Conservation (phyloP, 2,329 filamentous ascomycete species). For the Lizonia empirigonia region DNA sequence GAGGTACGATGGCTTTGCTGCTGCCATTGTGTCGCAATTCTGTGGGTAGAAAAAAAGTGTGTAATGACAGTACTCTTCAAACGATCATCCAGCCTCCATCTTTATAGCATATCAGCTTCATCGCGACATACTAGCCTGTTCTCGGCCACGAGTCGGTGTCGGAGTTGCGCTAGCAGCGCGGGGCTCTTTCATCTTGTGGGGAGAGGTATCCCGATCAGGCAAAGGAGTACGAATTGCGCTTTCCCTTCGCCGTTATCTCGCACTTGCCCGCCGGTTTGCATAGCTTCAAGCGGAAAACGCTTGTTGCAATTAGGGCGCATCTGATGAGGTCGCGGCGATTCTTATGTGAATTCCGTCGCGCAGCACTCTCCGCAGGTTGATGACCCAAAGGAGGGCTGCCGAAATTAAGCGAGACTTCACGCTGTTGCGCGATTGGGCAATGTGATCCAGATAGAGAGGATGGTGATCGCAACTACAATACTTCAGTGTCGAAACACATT, state of each 20-base stretch:
- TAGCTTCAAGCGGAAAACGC: conserved; percentile 32
- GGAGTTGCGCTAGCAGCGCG: conserved; percentile 24
- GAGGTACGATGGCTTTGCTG: conserved; percentile 39
- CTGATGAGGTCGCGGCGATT: conserved; percentile 24
- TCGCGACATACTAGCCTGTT: conserved; percentile 26
- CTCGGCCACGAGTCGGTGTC: conserved; percentile 27
- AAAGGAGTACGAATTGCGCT: conserved; percentile 36
- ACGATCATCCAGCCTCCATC: conserved; percentile 23
- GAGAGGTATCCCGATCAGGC: conserved; percentile 36
- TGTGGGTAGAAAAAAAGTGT: conserved; percentile 21
- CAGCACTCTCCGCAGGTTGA: neutral
- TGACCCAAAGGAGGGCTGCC: neutral
- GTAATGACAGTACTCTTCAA: conserved; percentile 15
- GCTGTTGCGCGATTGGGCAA: conserved; percentile 12
- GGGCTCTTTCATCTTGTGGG: conserved; percentile 28
- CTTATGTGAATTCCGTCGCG: conserved; percentile 12
- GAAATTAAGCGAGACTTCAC: conserved; percentile 7
- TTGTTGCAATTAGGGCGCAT: conserved; percentile 13
- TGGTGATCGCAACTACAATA: neutral
- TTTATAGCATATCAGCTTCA: conserved; percentile 14
- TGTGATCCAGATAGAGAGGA: neutral
- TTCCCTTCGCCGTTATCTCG: conserved; percentile 26
- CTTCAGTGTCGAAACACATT: neutral
- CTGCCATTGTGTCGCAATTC: conserved; percentile 33
- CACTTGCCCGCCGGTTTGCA: conserved; percentile 28